Evolutionary conservation across 108 stramenopile species (phyloP), one percentile per base, ranked within the genome.

Genomic region (Nitzschia sp.): DNA sequence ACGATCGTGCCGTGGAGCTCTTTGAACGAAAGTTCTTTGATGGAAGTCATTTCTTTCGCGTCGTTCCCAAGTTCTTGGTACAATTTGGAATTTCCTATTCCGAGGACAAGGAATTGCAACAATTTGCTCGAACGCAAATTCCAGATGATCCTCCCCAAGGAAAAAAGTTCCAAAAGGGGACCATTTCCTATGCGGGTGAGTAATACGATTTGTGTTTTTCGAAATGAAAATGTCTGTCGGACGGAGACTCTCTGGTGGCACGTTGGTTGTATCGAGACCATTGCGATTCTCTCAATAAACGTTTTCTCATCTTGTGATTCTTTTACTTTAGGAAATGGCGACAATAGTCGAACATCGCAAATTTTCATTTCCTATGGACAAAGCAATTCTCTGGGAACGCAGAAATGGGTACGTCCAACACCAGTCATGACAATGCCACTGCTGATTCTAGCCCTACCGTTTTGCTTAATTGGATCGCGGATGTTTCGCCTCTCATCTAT

Each of bases 1-100:
- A 93, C 27, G 91, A 91, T 65, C 85, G 89, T 11, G 93, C 94
- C 2, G 85, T 93, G 1, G 74, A 84, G 2, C 83, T 97, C 15
- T 95, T 93, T 56, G 82, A 92, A 58, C 72, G 81, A 1, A 74
- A 86, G 1, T 97, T 87, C 54, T 97, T 83, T 75, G 93, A 95
- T 54, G 61, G 79, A 6, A 74, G 75, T 19, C 90, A 94, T 58
- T 90, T 97, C 66, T 97, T 89, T 54, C 68, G 76, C 5, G 76
- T 69, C 11, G 93, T 94, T 0, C 84, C 80, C 4, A 84, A 90
- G 17, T 97, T 94, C 53, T 65, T 95, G 45, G 92, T 94, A 2
- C 96, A 97, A 66, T 97, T 97, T 69, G 96, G 96, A 0, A 93
- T 97, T 53, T 66, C 72, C 17, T 93, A 92, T 74, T 78, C 79